A percentile compares a stretch with the other conserved stretches of the same genome.
These are phyloP conservation scores for Microstroma glucosiphilum DNA, from an alignment of 1,284 basidiomycete genomes.

Conservation along the genomic window DNA sequence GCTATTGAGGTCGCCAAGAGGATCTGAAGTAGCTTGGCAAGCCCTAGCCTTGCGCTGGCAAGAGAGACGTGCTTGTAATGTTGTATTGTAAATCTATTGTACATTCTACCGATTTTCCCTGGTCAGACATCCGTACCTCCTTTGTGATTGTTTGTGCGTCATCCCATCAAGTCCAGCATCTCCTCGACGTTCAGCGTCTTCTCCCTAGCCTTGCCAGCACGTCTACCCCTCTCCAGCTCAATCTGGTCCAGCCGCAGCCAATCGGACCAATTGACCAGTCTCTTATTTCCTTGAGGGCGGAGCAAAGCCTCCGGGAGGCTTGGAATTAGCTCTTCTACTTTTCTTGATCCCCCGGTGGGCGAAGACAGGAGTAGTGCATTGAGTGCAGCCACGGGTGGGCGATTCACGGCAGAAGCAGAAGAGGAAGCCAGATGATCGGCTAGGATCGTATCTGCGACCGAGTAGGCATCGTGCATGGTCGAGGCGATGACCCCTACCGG, in stretches of 20 bases:
- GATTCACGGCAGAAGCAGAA: neutral
- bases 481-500: constrained; percentile 85
- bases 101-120: no score
- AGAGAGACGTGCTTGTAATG: no score
- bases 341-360: neutral
- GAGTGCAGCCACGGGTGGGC: no score
- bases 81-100: no score
- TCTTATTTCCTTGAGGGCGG: neutral
- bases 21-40: constrained; percentile 53
- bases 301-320: constrained; percentile 17
- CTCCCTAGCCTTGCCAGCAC: constrained; percentile 67
- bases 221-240: constrained; percentile 61
- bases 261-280: constrained; percentile 61
- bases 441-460: constrained; percentile 66
- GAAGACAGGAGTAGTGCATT: neutral
- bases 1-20: constrained; percentile 84
- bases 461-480: constrained; percentile 89
- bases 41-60: no score
- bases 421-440: constrained; percentile 53
- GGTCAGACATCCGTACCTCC: no score
- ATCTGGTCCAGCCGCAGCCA: constrained; percentile 67
- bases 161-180: constrained; percentile 4
- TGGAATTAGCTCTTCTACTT: neutral
- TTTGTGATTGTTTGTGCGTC: no score
- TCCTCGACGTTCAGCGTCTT: constrained; percentile 55